Conservation (phyloP, 306 rosid species). For the Glycine latifolia region DNA sequence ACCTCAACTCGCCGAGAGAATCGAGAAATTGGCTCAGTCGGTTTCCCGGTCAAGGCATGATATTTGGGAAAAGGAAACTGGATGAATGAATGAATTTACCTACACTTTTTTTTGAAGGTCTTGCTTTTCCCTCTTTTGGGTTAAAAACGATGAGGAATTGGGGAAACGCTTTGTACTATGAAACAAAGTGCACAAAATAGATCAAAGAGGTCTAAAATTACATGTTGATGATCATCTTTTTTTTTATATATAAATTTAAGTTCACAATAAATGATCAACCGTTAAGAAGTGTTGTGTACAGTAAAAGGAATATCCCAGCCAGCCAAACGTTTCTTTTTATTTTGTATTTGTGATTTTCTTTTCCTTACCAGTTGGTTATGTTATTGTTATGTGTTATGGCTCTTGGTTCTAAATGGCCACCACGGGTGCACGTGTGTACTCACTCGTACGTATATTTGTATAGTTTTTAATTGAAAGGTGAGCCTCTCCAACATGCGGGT, state of each 20-base stretch:
- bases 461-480: slow-evolving; percentile 45
- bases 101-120: slow-evolving; percentile 34
- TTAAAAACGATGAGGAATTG: slow-evolving; percentile 35
- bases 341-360: not conserved
- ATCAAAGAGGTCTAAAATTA: slow-evolving; percentile 44
- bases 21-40: slow-evolving; percentile 90
- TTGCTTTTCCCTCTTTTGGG: slow-evolving; percentile 48
- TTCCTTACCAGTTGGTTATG: no score
- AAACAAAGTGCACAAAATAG: slow-evolving; percentile 55
- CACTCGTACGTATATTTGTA: not conserved
- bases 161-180: slow-evolving; percentile 62
- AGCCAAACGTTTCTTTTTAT: not conserved
- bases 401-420: not conserved
- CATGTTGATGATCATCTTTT: slow-evolving; percentile 25
- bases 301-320: not conserved
- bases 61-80: slow-evolving; percentile 16
- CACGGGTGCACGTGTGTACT: slow-evolving; percentile 65
- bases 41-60: slow-evolving; percentile 68
- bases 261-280: slow-evolving; percentile 15
- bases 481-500: slow-evolving; percentile 46
- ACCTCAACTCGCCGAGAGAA: slow-evolving; percentile 71
- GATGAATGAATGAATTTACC: not conserved
- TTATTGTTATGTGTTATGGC: no score
- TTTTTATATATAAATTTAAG: slow-evolving; percentile 7
- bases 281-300: not conserved